phyloP scores from a whole-genome alignment of 2,329 filamentous ascomycete genomes.

The Arthroderma sp. region DNA sequence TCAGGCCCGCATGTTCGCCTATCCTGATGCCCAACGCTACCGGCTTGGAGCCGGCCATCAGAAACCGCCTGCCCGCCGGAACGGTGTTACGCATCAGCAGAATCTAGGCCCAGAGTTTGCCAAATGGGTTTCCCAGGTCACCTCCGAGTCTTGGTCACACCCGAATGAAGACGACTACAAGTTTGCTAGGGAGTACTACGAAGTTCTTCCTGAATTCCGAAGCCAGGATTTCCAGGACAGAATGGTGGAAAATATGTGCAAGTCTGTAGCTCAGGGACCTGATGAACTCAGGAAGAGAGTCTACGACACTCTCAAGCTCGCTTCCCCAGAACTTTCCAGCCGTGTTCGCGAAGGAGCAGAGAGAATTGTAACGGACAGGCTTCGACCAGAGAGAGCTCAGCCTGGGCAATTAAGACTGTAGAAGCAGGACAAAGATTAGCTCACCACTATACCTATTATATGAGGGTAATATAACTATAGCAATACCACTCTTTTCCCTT shows the following conservation, averaged over 20 bases:
- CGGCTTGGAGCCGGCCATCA: conserved; percentile 32
- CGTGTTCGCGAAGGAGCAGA: neutral
- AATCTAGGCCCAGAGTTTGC: neutral
- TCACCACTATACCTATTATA: neutral
- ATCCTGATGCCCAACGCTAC: conserved; percentile 41
- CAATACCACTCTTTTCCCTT: too few relatives aligned
- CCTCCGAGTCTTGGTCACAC: neutral
- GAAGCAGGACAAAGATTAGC: neutral
- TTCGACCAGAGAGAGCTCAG: neutral
- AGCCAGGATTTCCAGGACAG: conserved; percentile 8
- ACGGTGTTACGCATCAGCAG: neutral
- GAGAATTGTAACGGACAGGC: neutral
- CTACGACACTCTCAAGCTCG: neutral
- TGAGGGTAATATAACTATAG: neutral
- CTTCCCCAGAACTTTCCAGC: neutral
- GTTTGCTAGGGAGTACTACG: conserved; percentile 5
- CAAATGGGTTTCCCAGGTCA: neutral
- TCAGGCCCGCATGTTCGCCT: conserved; percentile 49
- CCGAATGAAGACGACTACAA: conserved; percentile 3
- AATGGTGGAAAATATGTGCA: neutral
- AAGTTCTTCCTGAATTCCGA: conserved; percentile 6
- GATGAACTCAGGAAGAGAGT: neutral
- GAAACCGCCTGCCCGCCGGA: conserved; percentile 21
- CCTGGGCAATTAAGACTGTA: neutral
- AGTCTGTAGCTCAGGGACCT: neutral